Base-by-base conservation (phyloP, 345 rosid genomes). In the Firmiana major region DNA sequence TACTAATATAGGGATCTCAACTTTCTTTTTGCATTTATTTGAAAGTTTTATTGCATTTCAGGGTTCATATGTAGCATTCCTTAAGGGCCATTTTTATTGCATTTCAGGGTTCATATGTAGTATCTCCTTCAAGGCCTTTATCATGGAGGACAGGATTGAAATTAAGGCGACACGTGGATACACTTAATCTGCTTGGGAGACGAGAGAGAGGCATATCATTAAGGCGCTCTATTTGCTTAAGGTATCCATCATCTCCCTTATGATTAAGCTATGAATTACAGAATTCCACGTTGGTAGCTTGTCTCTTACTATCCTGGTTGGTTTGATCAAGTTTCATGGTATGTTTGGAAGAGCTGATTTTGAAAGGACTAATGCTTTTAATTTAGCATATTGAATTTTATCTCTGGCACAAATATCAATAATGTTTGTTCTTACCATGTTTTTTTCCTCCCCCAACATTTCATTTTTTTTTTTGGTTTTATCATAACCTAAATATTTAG, bases 101-200 rank as follows among this genome's bases (percentile, higher is more conserved):
- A 31, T 78, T 76, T 63, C 87, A 94, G 98, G 94, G 90, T 88
- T 91, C 97, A 79, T 81, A 74, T 83, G 87, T 86, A 73, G 68
- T 87, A 71, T 80, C 82, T 85, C 88, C 92, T 74, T 72, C 84
- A 4, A 87, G 87, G 84, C 83, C 85, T 77, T 86, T 85, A 64
- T 77, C 93, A 82, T 84, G 90, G 91, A 87, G 86, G 86, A 90
- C 73, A 81, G 92, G 90, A 64, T 80, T 88, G 81, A 74, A 65
- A 45, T 73, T 82, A 73, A 90, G 68, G 88, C 84, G 85, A 71
- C 82, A 80, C 82, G 75, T 84, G 73, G 76, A 83, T 49, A 83
- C 75, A 34, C 73, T 85, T 80, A 87, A 78, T 26, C 68, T 85
- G 77, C 79, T 82, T 84, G 91, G 86, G 66, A 86, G 87, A 76